phyloP scores from a whole-genome alignment of 2,329 filamentous ascomycete genomes.

The Bipolaris gigantea region DNA sequence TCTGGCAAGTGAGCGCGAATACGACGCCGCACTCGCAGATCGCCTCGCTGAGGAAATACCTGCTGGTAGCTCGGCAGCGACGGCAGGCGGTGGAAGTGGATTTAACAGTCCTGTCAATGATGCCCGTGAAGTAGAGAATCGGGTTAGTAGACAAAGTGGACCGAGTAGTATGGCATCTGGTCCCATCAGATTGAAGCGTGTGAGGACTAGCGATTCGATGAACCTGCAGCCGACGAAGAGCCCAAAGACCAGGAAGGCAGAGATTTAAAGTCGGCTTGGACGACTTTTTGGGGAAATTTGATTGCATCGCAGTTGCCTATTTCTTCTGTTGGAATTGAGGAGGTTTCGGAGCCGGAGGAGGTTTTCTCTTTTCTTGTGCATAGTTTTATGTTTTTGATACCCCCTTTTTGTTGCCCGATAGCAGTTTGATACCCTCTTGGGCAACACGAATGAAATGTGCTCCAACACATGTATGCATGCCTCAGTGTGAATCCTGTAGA shows the following conservation, averaged over 20 bases:
- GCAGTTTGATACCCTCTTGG: not conserved
- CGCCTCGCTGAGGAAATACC: conserved; percentile 54
- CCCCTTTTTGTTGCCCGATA: not conserved
- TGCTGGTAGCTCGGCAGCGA: conserved; percentile 53
- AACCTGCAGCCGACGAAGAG: conserved; percentile 3
- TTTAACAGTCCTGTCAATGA: conserved; percentile 46
- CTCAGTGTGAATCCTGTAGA: not conserved
- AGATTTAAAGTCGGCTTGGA: not conserved
- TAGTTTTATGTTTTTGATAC: conserved; percentile 7
- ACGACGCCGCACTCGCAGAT: conserved; percentile 52
- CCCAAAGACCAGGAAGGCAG: conserved; percentile 1
- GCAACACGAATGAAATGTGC: not conserved
- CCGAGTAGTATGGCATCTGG: conserved; percentile 20
- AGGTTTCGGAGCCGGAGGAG: not conserved
- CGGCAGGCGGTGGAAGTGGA: conserved; percentile 53
- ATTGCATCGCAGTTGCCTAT: not conserved
- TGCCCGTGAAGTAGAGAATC: not conserved
- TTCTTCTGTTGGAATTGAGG: not conserved
- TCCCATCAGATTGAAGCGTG: conserved; percentile 18
- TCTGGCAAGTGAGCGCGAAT: conserved; percentile 49
- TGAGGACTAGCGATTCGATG: conserved; percentile 18
- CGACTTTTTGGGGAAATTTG: not conserved
- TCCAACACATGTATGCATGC: not conserved
- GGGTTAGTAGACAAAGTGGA: conserved; percentile 6
- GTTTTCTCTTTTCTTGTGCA: not conserved